These are phyloP conservation scores for Diplogelasinospora grovesii DNA, from an alignment of 495 filamentous ascomycete genomes.

Conservation along the genomic window DNA sequence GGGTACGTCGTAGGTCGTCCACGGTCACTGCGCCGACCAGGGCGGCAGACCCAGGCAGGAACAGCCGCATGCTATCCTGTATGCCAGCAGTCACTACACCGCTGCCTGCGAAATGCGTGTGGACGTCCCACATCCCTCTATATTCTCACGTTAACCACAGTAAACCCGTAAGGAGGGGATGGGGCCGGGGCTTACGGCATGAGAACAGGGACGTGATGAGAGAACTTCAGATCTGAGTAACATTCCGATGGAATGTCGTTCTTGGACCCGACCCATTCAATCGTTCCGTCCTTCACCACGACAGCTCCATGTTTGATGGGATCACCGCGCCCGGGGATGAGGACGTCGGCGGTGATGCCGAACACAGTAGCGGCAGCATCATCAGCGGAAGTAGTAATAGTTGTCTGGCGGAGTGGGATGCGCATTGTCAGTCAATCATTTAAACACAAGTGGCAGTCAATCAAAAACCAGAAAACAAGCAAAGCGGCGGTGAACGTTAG, in stretches of 20 bases:
- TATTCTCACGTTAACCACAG: too few relatives aligned
- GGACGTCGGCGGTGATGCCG: constrained; percentile 32
- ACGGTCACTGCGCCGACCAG: constrained; percentile 10
- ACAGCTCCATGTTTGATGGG: constrained; percentile 34
- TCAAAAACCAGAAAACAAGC: too few relatives aligned
- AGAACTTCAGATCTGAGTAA: constrained; percentile 21
- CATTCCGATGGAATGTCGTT: constrained; percentile 25
- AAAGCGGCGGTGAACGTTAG: too few relatives aligned
- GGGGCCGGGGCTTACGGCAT: constrained; percentile 34
- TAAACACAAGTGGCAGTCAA: too few relatives aligned
- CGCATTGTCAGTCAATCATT: too few relatives aligned
- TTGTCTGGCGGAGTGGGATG: too few relatives aligned
- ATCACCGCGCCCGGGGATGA: constrained; percentile 41
- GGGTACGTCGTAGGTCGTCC: constrained; percentile 18
- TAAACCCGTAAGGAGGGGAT: too few relatives aligned
- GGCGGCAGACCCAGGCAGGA: constrained; percentile 4
- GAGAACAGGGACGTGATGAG: constrained; percentile 30
- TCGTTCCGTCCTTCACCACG: constrained; percentile 34
- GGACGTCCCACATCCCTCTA: constrained; percentile 46
- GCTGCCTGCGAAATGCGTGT: constrained; percentile 37
- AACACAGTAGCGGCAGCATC: too few relatives aligned
- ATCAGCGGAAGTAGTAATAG: too few relatives aligned
- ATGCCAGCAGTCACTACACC: constrained; percentile 4
- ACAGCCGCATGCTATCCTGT: constrained; percentile 5
- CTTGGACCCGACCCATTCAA: constrained; percentile 37